A percentile compares a stretch with the other conserved stretches of the same genome.
Evolutionary conservation across 345 rosid genomes (phyloP).

Genomic region (Excoecaria cochinchinensis): DNA sequence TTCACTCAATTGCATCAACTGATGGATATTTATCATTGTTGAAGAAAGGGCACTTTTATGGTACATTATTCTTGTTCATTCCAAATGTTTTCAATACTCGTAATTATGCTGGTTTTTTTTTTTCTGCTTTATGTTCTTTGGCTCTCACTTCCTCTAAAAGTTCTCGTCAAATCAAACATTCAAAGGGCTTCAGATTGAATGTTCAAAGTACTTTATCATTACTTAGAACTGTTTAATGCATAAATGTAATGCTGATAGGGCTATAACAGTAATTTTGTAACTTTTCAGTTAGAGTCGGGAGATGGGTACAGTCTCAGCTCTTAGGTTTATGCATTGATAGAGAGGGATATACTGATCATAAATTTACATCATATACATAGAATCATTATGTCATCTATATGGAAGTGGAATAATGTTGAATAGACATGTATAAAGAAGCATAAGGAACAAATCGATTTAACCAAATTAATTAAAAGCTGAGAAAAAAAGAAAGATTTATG

Average conservation of each 20-base stretch:
- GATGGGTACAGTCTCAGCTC: neutral
- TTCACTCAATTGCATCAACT: slow-evolving; percentile 39
- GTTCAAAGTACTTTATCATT: neutral
- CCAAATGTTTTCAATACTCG: no score
- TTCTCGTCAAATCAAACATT: neutral
- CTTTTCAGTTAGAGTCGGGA: neutral
- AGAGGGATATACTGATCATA: neutral
- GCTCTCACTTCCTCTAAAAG: neutral
- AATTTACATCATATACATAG: neutral
- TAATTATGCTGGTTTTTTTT: neutral
- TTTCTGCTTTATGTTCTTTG: neutral
- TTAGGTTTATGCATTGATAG: neutral
- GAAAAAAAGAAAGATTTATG: neutral
- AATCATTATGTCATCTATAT: neutral
- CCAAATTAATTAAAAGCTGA: neutral
- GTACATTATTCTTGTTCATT: slow-evolving; percentile 29
- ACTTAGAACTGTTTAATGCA: neutral
- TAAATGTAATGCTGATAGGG: neutral
- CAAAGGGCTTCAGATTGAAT: neutral
- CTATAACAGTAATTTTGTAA: neutral
- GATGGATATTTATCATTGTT: slow-evolving; percentile 79
- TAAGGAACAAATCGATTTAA: neutral
- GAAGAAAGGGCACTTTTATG: slow-evolving; percentile 61
- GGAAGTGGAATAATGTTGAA: neutral
- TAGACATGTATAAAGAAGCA: neutral